phyloP scores from a whole-genome alignment of 805 yeast species.

The Starmerella apicola region DNA sequence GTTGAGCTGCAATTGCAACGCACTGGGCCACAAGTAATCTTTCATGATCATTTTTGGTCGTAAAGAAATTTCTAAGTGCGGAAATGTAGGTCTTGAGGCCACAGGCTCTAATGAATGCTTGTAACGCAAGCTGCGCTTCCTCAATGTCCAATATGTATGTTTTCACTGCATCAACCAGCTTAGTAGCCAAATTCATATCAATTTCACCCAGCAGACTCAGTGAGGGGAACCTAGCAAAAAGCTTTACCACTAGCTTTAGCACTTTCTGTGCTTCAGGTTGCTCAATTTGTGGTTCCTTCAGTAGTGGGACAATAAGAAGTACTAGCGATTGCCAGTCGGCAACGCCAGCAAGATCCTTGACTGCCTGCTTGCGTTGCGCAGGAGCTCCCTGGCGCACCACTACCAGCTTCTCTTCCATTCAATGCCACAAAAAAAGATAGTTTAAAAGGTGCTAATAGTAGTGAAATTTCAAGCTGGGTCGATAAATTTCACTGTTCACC shows the following conservation, averaged over 20 bases:
- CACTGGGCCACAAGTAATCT: constrained; percentile 66
- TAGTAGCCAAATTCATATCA: background rate
- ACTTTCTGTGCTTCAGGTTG: constrained; percentile 75
- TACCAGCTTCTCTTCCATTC: constrained; percentile 1
- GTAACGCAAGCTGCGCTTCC: constrained; percentile 70
- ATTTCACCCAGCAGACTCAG: background rate
- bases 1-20: constrained; percentile 70
- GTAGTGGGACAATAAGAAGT: constrained; percentile 58
- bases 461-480: too few species aligned
- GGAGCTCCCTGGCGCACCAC: constrained; percentile 40
- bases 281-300: constrained; percentile 58
- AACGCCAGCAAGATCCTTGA: constrained; percentile 56
- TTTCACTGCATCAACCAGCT: background rate
- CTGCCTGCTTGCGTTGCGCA: constrained; percentile 50
- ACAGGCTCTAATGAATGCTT: constrained; percentile 22
- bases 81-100: constrained; percentile 75
- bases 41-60: constrained; percentile 67
- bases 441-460: too few species aligned
- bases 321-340: constrained; percentile 57
- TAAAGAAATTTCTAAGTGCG: constrained; percentile 68
- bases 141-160: constrained; percentile 19
- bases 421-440: background rate
- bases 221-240: constrained; percentile 28
- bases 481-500: too few species aligned
- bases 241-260: constrained; percentile 61